These are phyloP conservation scores for Rhodotorula babjevae DNA, from an alignment of 768 basidiomycete species.

Conservation along the genomic window DNA sequence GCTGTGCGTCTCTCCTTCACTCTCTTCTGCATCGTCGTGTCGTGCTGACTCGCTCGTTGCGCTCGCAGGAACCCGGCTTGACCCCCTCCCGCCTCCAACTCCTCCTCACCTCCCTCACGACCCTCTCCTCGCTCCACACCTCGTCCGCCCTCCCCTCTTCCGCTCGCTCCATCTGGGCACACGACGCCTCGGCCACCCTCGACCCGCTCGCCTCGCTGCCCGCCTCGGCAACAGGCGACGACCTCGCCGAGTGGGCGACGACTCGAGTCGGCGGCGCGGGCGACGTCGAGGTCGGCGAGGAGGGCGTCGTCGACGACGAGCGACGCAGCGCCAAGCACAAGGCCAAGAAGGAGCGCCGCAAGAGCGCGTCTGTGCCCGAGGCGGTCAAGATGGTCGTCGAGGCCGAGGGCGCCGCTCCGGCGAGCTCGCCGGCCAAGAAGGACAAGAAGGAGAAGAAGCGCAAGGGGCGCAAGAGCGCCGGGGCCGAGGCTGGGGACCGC, in stretches of 20 bases:
- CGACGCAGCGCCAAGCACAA: neutral
- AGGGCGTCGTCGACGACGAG: conserved; percentile 33
- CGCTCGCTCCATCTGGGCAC: conserved; percentile 30
- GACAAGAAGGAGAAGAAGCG: neutral
- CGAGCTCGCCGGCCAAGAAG: conserved; percentile 1
- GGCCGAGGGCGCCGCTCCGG: neutral
- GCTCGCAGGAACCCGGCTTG: conserved; percentile 32
- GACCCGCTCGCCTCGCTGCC: conserved; percentile 33
- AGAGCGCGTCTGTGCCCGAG: neutral
- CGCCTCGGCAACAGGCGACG: neutral
- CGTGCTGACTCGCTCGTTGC: neutral
- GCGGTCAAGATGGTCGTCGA: conserved; percentile 18
- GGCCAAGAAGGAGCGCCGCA: conserved; percentile 11
- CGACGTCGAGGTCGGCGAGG: conserved; percentile 37
- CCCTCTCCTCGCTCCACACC: conserved; percentile 37
- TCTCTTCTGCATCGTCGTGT: neutral
- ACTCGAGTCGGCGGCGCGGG: conserved; percentile 32
- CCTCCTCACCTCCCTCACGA: conserved; percentile 37
- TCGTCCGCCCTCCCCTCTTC: conserved; percentile 23
- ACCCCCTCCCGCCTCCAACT: conserved; percentile 32
- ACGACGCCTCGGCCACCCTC: conserved; percentile 29
- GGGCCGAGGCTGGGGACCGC: conserved; percentile 6
- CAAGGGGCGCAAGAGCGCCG: conserved; percentile 7
- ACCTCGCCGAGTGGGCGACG: conserved; percentile 26
- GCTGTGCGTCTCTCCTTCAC: conserved; percentile 15